Evolutionary conservation across 306 rosid species (phyloP).

Genomic region (Medicago lupulina): DNA sequence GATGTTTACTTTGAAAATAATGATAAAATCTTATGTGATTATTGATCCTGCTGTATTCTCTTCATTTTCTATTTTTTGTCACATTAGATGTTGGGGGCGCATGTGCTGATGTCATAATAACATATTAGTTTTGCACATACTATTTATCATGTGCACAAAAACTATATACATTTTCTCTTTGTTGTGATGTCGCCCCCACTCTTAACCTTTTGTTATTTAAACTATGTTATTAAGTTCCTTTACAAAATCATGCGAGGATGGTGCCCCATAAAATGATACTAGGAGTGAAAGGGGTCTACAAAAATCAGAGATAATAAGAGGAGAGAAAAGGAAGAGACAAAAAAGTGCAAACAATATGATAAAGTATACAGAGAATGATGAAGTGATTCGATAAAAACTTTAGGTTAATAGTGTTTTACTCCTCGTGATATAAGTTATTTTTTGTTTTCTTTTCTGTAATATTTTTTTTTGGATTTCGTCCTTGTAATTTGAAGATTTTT

Average conservation of each 20-base stretch:
- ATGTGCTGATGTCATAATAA: constrained; percentile 21
- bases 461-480: too few species aligned
- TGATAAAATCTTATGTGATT: constrained; percentile 30
- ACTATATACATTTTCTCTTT: background rate
- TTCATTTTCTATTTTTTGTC: constrained; percentile 22
- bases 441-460: too few species aligned
- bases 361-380: too few species aligned
- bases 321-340: background rate
- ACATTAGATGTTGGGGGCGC: background rate
- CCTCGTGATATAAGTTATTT: too few species aligned
- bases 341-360: too few species aligned
- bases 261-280: background rate
- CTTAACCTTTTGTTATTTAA: background rate
- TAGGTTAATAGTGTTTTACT: too few species aligned
- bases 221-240: background rate
- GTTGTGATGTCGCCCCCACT: background rate
- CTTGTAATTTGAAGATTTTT: too few species aligned
- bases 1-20: constrained; percentile 45
- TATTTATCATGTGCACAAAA: background rate
- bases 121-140: background rate
- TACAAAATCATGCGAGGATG: background rate
- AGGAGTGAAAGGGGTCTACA: background rate
- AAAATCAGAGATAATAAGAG: too few species aligned
- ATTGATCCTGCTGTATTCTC: constrained; percentile 1
- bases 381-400: too few species aligned